phyloP scores from a whole-genome alignment of 768 basidiomycete species.

The Lactarius sp. region DNA sequence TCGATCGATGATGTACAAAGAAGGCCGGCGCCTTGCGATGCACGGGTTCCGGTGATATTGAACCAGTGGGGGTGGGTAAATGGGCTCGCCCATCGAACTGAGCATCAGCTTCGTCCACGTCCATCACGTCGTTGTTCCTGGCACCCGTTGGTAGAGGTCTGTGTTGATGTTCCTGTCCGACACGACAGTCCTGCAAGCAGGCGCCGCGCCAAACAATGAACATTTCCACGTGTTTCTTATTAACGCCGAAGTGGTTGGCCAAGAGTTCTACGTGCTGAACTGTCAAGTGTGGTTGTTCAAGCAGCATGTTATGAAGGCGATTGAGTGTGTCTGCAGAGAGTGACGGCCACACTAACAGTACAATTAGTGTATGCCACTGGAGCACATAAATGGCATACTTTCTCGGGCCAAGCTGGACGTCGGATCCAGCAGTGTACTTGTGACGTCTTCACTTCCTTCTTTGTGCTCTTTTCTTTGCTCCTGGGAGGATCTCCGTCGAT shows the following conservation, averaged over 20 bases:
- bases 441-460: neutral
- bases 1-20: neutral
- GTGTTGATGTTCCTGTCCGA: neutral
- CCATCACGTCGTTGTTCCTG: neutral
- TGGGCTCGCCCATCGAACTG: neutral
- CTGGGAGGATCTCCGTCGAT: neutral
- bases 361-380: neutral
- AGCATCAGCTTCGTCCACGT: neutral
- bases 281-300: constrained; percentile 7
- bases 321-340: constrained; percentile 3
- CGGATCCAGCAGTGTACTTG: constrained; percentile 5
- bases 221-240: constrained; percentile 11
- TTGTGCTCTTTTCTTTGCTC: neutral
- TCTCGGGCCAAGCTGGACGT: constrained; percentile 7
- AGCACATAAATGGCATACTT: constrained; percentile 1
- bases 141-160: neutral
- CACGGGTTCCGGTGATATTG: constrained; percentile 14
- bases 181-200: neutral
- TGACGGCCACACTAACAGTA: constrained; percentile 16
- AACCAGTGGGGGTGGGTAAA: constrained; percentile 6
- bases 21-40: neutral
- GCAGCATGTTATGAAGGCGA: constrained; percentile 13
- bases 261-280: constrained; percentile 7
- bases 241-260: constrained; percentile 4
- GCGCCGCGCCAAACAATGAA: constrained; percentile 7